phyloP scores from a whole-genome alignment of 2,329 filamentous ascomycete genomes.

The Alternaria solani region DNA sequence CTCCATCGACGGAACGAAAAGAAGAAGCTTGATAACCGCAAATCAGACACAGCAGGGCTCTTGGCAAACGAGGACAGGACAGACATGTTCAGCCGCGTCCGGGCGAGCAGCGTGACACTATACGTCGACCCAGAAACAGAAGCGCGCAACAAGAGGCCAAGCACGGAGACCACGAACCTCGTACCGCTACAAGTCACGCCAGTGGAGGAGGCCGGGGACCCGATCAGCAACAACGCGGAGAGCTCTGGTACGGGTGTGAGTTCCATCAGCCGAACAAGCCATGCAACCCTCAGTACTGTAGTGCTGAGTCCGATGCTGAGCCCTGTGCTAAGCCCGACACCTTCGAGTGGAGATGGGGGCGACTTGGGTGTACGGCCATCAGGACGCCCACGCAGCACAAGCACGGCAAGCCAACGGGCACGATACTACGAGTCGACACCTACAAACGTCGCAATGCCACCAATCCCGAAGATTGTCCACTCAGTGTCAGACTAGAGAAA shows the following conservation, averaged over 20 bases:
- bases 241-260: slow-evolving; percentile 37
- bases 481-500: slow-evolving; percentile 31
- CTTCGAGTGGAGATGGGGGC: slow-evolving; percentile 21
- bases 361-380: slow-evolving; percentile 26
- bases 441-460: slow-evolving; percentile 25
- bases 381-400: slow-evolving; percentile 38
- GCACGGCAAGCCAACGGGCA: slow-evolving; percentile 33
- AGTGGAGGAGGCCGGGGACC: slow-evolving; percentile 24
- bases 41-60: slow-evolving; percentile 35
- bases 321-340: slow-evolving; percentile 29
- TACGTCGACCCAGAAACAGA: slow-evolving; percentile 39
- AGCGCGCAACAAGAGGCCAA: slow-evolving; percentile 26
- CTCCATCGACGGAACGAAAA: slow-evolving; percentile 33
- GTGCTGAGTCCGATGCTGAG: slow-evolving; percentile 33
- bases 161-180: slow-evolving; percentile 35
- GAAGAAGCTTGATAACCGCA: slow-evolving; percentile 33
- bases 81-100: slow-evolving; percentile 44
- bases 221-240: slow-evolving; percentile 14
- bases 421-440: slow-evolving; percentile 45
- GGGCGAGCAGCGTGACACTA: slow-evolving; percentile 39
- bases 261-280: slow-evolving; percentile 24
- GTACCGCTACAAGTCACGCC: slow-evolving; percentile 42
- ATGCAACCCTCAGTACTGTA: slow-evolving; percentile 30
- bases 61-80: slow-evolving; percentile 42
- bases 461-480: slow-evolving; percentile 43